Base-by-base conservation (phyloP, 164 flowering plant genomes). In the Umbilicus rupestris region DNA sequence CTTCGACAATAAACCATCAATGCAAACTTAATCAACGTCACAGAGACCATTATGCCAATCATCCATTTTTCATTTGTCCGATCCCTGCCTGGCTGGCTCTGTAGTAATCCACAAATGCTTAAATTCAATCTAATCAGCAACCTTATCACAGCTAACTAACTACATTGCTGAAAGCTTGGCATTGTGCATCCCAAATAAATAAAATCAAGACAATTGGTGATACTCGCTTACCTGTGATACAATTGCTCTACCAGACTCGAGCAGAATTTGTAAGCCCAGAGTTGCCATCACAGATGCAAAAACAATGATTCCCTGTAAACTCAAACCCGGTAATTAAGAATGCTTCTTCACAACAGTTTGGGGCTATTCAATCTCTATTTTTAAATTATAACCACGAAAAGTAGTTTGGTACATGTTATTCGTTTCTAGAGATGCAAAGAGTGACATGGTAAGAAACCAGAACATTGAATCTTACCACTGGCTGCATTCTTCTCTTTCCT, bases 261-360 rank as follows among this genome's bases (percentile, higher is more conserved):
- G 49, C 69, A 86, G 22, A n/a, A 88, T 81, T 66, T 88, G 91
- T 19, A 88, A 52, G 39, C 95, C 95, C 7, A 88, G 82, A 67
- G 95, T 84, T 30, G 91, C 91, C 95, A 88, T 88, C 24, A 86
- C 81, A 44, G 91, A 88, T 45, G 95, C 95, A 77, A 88, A 88
- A 26, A 86, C 91, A 65, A 86, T 73, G 59, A 88, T 86, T 0
- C 95, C 95, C 94, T 88, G 84, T 74, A 77, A 17, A 47, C 1
- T 26, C 31, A 37, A 44, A 33, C 67, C 7, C 8, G 6, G 19
- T 39, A n/a, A n/a, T n/a, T n/a, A n/a, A n/a, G n/a, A n/a, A n/a
- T n/a, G n/a, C n/a, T n/a, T n/a, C n/a, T n/a, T n/a, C n/a, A n/a
- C n/a, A n/a, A n/a, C n/a, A n/a, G n/a, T n/a, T n/a, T n/a, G n/a